Conservation (phyloP, 306 rosid genomes). For the Herpetospermum pedunculosum region DNA sequence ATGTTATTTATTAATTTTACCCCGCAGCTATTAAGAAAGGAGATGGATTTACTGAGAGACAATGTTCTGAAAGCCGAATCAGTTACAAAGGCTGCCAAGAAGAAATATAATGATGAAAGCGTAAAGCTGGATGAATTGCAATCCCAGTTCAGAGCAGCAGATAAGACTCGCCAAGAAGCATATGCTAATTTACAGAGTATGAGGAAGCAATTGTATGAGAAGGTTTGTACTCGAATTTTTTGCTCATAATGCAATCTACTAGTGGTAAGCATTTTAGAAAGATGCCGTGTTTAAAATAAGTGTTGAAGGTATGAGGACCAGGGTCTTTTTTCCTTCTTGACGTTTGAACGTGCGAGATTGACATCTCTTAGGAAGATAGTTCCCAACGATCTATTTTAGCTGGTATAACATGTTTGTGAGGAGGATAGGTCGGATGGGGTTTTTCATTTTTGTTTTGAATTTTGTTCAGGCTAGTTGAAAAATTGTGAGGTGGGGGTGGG, state of each 20-base stretch:
- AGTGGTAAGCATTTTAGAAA: background rate
- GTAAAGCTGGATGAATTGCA: constrained; percentile 25
- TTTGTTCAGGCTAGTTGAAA: background rate
- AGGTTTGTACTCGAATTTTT: constrained; percentile 29
- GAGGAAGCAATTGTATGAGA: constrained; percentile 48
- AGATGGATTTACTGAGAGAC: constrained; percentile 42
- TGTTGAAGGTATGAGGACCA: background rate
- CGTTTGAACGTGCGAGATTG: background rate
- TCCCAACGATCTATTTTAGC: background rate
- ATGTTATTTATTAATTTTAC: constrained; percentile 16
- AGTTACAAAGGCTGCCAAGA: constrained; percentile 44
- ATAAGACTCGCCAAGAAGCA: constrained; percentile 69
- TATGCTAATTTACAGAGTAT: constrained; percentile 40
- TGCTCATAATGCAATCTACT: background rate
- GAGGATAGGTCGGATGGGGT: background rate
- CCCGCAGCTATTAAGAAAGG: constrained; percentile 45
- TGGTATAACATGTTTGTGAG: background rate
- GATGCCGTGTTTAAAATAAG: background rate
- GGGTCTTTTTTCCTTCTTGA: background rate
- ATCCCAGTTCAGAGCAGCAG: constrained; percentile 44
- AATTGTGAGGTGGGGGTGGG: background rate
- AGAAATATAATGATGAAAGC: constrained; percentile 34
- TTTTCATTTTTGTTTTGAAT: background rate
- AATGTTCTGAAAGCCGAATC: constrained; percentile 47
- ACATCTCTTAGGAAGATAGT: background rate